Evolutionary conservation across 1,139 yeast species (phyloP).

Genomic region (Geotrichum reessii): DNA sequence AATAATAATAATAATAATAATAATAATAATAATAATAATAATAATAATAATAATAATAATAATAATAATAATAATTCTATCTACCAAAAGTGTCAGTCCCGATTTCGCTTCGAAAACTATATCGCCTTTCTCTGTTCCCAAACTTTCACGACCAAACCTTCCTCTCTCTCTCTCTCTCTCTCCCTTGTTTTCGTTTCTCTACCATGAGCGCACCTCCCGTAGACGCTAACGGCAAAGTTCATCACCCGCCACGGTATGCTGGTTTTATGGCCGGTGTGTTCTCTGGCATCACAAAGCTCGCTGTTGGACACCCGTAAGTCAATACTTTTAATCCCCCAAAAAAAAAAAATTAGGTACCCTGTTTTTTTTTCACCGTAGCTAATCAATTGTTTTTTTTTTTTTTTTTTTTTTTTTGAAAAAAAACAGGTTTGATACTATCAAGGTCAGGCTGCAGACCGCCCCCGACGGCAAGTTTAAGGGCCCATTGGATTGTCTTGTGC

Average conservation of each 20-base stretch:
- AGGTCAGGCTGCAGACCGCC: slow-evolving; percentile 82
- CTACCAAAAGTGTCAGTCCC: too few relatives aligned
- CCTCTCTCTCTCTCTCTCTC: neutral
- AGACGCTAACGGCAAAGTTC: slow-evolving; percentile 6
- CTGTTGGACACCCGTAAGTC: slow-evolving; percentile 73
- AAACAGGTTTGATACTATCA: slow-evolving; percentile 70
- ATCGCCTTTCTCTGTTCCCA: too few relatives aligned
- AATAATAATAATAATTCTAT: too few relatives aligned
- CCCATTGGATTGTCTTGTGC: slow-evolving; percentile 71
- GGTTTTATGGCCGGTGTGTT: slow-evolving; percentile 87
- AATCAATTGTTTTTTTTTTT: neutral
- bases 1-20: too few relatives aligned
- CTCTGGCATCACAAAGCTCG: slow-evolving; percentile 79
- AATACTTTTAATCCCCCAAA: neutral
- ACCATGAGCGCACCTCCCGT: slow-evolving; percentile 12
- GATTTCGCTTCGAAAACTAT: too few relatives aligned
- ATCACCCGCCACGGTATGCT: slow-evolving; percentile 18
- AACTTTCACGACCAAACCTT: neutral
- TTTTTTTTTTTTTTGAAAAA: too few relatives aligned
- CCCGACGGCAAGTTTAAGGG: slow-evolving; percentile 66
- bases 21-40: too few relatives aligned
- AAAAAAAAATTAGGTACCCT: neutral
- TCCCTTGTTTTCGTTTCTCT: neutral
- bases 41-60: too few relatives aligned
- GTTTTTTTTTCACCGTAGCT: neutral